Conservation (phyloP, 2,329 filamentous ascomycete species). For the Calonectria pseudoreteaudii region DNA sequence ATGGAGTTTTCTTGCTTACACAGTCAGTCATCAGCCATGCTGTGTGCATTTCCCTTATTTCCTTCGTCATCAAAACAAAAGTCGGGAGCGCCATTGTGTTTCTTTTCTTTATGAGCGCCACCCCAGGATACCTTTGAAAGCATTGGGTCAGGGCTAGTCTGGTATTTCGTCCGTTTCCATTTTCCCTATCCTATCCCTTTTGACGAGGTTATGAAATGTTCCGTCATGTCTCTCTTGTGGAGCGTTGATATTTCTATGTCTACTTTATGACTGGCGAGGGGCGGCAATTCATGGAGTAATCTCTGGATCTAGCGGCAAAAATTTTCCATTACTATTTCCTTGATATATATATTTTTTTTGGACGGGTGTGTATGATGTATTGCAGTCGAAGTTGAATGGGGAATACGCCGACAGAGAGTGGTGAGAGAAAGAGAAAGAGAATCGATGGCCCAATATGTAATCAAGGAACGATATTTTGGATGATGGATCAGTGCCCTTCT, state of each 20-base stretch:
- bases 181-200: constrained; percentile 30
- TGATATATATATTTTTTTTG: constrained; percentile 28
- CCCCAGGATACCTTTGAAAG: constrained; percentile 46
- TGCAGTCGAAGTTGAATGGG: constrained; percentile 29
- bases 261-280: constrained; percentile 39
- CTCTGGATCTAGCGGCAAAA: constrained; percentile 43
- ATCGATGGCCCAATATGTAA: not conserved
- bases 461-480: not conserved
- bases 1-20: constrained; percentile 43
- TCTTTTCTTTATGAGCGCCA: constrained; percentile 44
- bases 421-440: constrained; percentile 4
- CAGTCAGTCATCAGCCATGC: constrained; percentile 31
- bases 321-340: constrained; percentile 31
- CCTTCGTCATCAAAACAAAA: constrained; percentile 39
- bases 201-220: constrained; percentile 44
- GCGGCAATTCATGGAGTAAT: constrained; percentile 38
- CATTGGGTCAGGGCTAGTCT: constrained; percentile 39
- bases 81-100: constrained; percentile 37
- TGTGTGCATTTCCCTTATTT: constrained; percentile 38
- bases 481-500: not conserved
- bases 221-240: constrained; percentile 38
- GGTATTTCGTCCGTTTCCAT: constrained; percentile 37
- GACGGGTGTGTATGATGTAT: constrained; percentile 35
- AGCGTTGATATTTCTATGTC: constrained; percentile 41
- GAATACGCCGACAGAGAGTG: constrained; percentile 28